Percentiles rank a stretch among this genome's conserved stretches.
phyloP scores from a whole-genome alignment of 116 monocot genomes.

The Posidonia oceanica region DNA sequence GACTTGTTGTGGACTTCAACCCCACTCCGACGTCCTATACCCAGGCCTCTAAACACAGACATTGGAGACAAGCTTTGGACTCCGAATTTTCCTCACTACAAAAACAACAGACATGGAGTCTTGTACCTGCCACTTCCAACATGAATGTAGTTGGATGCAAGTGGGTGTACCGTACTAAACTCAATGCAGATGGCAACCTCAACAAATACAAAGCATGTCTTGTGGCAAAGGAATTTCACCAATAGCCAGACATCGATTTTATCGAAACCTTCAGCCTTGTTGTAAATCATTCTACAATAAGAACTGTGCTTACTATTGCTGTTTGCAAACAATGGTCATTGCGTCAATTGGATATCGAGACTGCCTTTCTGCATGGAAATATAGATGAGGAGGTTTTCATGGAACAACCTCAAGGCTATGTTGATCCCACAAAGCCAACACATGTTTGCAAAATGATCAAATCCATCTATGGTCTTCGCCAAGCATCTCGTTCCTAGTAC shows the following conservation, averaged over 20 bases:
- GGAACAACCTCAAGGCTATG: too few species aligned
- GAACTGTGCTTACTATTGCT: neutral
- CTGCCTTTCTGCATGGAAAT: neutral
- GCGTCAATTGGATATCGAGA: neutral
- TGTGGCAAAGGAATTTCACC: slow-evolving; percentile 2
- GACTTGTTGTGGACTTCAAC: neutral
- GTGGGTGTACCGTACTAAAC: slow-evolving; percentile 11
- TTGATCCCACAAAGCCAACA: too few species aligned
- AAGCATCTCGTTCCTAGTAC: neutral
- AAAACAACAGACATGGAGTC: slow-evolving; percentile 3
- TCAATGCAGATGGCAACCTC: neutral
- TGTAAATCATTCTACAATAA: neutral
- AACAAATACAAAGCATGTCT: neutral
- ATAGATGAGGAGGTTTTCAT: neutral
- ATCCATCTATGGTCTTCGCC: neutral
- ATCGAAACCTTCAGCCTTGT: neutral
- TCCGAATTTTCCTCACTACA: neutral
- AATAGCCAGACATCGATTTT: neutral
- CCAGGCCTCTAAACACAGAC: neutral
- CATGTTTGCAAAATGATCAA: neutral
- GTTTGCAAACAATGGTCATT: neutral
- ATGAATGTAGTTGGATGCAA: slow-evolving; percentile 8
- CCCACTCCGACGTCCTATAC: neutral
- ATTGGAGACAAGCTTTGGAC: neutral
- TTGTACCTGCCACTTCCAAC: neutral